phyloP scores from a whole-genome alignment of 1,284 basidiomycete genomes.

The Sphagnurus paluster region DNA sequence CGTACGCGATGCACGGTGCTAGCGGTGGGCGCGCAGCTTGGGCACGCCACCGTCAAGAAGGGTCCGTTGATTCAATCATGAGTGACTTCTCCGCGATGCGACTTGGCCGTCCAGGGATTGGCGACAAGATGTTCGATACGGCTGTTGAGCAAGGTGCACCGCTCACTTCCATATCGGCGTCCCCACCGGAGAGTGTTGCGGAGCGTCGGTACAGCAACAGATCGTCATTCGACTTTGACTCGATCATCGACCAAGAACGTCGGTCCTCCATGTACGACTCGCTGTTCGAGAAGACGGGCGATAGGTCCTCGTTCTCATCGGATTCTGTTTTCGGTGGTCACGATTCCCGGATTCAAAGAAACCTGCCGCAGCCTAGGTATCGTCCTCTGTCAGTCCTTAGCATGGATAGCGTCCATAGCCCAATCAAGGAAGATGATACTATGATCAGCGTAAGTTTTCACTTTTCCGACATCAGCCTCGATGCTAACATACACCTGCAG shows the following conservation, averaged over 20 bases:
- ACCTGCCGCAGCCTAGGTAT: conserved; percentile 46
- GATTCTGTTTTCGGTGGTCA: conserved; percentile 70
- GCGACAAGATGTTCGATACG: conserved; percentile 86
- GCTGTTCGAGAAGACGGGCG: conserved; percentile 63
- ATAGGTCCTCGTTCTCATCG: conserved; percentile 48
- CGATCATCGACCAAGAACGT: conserved; percentile 55
- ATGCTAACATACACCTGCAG: conserved; percentile 32
- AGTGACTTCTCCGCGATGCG: conserved; percentile 63
- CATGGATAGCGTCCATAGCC: conserved; percentile 48
- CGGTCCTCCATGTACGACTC: conserved; percentile 54
- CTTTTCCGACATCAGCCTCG: not conserved
- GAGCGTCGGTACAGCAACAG: conserved; percentile 27
- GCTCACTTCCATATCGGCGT: conserved; percentile 67
- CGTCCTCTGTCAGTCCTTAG: conserved; percentile 68
- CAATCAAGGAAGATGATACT: conserved; percentile 69
- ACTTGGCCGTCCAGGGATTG: conserved; percentile 72
- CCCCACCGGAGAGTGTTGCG: conserved; percentile 43
- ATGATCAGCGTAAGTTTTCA: conserved; percentile 66
- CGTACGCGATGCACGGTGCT: conserved; percentile 52
- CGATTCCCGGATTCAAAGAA: conserved; percentile 30
- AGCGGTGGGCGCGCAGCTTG: conserved; percentile 59
- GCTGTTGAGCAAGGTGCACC: conserved; percentile 57
- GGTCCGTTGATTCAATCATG: conserved; percentile 62
- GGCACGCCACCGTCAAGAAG: conserved; percentile 59
- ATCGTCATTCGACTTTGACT: conserved; percentile 63